A percentile compares a stretch with the other conserved stretches of the same genome.
Conservation (phyloP, 2,329 filamentous ascomycete genomes). For the Calonectria crousiana region DNA sequence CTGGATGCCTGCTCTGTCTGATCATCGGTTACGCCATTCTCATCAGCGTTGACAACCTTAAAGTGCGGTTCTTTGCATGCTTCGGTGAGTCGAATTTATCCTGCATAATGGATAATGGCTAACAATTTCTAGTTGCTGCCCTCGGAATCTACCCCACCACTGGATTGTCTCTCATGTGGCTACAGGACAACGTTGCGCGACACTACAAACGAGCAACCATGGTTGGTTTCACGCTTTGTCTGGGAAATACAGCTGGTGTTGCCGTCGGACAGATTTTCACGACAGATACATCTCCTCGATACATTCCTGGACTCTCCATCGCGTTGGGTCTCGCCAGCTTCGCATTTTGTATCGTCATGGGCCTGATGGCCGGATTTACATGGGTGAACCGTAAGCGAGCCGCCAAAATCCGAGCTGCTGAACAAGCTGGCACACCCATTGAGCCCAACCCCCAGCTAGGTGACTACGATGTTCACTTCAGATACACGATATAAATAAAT, state of each 20-base stretch:
- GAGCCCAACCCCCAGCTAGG: constrained; percentile 39
- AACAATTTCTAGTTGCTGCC: constrained; percentile 24
- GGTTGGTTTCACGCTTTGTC: constrained; percentile 59
- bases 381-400: constrained; percentile 43
- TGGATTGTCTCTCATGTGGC: constrained; percentile 59
- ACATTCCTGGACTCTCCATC: constrained; percentile 42
- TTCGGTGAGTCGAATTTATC: constrained; percentile 13
- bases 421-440: constrained; percentile 38
- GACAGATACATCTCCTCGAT: constrained; percentile 42
- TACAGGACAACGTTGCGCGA: constrained; percentile 59
- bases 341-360: constrained; percentile 38
- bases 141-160: constrained; percentile 46
- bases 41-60: constrained; percentile 44
- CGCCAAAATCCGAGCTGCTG: constrained; percentile 36
- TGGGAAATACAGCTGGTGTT: constrained; percentile 62
- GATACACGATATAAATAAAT: constrained; percentile 30
- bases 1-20: constrained; percentile 39
- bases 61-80: constrained; percentile 40
- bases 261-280: constrained; percentile 60
- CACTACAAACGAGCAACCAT: constrained; percentile 61
- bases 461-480: constrained; percentile 45
- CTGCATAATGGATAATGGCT: neutral
- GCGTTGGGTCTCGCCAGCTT: constrained; percentile 43
- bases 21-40: constrained; percentile 46
- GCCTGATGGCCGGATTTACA: constrained; percentile 40